A percentile compares a stretch with the other conserved stretches of the same genome.
Evolutionary conservation across 805 yeast genomes (phyloP).

Genomic region (Zygosaccharomyces rouxii): DNA sequence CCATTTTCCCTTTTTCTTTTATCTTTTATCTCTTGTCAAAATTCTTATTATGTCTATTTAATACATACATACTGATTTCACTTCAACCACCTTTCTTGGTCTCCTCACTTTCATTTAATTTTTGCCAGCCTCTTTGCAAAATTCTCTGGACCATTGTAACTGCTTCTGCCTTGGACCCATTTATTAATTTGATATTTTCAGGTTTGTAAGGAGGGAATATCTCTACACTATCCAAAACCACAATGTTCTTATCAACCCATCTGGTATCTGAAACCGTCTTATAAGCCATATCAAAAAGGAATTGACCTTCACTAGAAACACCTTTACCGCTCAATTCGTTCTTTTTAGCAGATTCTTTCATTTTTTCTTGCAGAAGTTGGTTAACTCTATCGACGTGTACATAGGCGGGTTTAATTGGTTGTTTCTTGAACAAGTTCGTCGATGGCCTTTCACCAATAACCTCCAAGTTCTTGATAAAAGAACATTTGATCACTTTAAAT

Average conservation of each 20-base stretch:
- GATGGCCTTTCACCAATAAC: conserved; percentile 40
- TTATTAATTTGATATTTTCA: conserved; percentile 21
- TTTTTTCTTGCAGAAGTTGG: conserved; percentile 22
- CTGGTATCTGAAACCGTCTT: conserved; percentile 43
- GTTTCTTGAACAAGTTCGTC: conserved; percentile 30
- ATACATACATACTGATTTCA: conserved; percentile 1
- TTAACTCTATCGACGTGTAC: conserved; percentile 32
- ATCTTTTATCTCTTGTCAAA: background rate
- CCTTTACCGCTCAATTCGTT: conserved; percentile 34
- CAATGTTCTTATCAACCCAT: conserved; percentile 43
- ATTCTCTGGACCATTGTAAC: conserved; percentile 43
- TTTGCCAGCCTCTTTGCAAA: conserved; percentile 47
- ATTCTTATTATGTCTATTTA: background rate
- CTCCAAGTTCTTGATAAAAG: conserved; percentile 52
- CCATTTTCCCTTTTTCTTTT: background rate
- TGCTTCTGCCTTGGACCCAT: conserved; percentile 31
- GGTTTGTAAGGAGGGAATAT: conserved; percentile 43
- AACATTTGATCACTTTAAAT: conserved; percentile 52
- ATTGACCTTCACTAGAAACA: conserved; percentile 42
- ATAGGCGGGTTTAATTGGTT: conserved; percentile 34
- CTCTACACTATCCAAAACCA: conserved; percentile 45
- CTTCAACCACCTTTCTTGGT: conserved; percentile 51
- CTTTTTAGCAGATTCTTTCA: conserved; percentile 25
- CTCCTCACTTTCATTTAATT: conserved; percentile 33
- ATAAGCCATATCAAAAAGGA: conserved; percentile 40